phyloP scores from a whole-genome alignment of 441 rosid genomes.

The California macrophylla region DNA sequence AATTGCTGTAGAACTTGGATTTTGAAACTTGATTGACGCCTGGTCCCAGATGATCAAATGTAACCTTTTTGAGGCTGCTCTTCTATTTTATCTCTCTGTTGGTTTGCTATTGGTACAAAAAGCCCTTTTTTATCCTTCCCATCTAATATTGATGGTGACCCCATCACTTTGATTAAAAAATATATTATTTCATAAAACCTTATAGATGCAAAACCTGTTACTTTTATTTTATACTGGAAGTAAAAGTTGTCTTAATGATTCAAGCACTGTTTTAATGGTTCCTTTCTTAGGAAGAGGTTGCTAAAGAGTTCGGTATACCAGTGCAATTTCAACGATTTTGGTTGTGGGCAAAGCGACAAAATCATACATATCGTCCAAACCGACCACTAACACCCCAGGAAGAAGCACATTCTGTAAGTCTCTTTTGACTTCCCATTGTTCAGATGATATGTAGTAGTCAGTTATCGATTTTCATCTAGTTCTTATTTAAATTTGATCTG shows the following conservation, averaged over 20 bases:
- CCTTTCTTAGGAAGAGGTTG: conserved; percentile 36
- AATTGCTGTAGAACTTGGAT: neutral
- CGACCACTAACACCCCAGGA: conserved; percentile 35
- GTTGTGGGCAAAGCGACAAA: conserved; percentile 51
- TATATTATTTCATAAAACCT: neutral
- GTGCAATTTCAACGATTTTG: conserved; percentile 48
- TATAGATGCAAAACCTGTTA: neutral
- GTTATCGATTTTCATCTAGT: neutral
- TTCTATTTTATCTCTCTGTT: neutral
- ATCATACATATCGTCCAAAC: conserved; percentile 45
- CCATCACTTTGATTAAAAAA: neutral
- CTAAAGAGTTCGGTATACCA: conserved; percentile 40
- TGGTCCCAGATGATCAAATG: neutral
- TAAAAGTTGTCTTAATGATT: neutral
- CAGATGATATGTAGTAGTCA: conserved; percentile 1
- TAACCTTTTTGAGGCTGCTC: neutral
- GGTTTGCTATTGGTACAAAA: neutral
- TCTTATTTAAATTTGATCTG: neutral
- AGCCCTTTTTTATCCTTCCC: neutral
- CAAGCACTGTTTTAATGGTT: neutral
- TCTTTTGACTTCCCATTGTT: conserved; percentile 8
- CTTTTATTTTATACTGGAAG: neutral
- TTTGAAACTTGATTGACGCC: neutral
- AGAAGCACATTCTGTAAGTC: conserved; percentile 36
- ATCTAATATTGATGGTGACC: neutral